Conservation (phyloP, 306 rosid genomes). For the Psophocarpus tetragonolobus region DNA sequence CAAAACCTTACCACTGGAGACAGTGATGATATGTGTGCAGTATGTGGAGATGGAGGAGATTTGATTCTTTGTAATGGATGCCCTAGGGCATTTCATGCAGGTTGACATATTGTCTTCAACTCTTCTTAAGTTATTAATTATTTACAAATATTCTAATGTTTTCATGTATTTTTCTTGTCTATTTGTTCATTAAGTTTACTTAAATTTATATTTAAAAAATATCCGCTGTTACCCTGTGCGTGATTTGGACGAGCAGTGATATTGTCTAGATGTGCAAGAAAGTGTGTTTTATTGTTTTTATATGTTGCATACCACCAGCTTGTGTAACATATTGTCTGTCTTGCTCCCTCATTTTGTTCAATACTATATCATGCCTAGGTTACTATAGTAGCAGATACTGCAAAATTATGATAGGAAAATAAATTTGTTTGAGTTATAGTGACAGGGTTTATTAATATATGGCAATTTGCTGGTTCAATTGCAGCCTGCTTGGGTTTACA, state of each 20-base stretch:
- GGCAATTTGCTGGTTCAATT: slow-evolving; percentile 32
- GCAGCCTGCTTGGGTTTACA: slow-evolving; percentile 88
- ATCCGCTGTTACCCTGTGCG: not conserved
- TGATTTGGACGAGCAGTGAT: not conserved
- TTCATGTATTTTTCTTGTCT: not conserved
- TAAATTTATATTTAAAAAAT: not conserved
- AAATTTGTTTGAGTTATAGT: not conserved
- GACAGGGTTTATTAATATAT: slow-evolving; percentile 8
- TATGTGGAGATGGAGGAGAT: slow-evolving; percentile 91
- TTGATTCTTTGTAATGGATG: slow-evolving; percentile 84
- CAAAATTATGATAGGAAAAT: not conserved
- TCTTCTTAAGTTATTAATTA: not conserved
- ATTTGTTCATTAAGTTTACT: not conserved
- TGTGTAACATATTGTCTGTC: slow-evolving; percentile 10
- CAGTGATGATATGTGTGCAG: slow-evolving; percentile 99
- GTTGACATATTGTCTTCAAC: slow-evolving; percentile 39
- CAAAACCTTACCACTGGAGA: slow-evolving; percentile 87
- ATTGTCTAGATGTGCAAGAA: not conserved
- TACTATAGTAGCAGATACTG: not conserved
- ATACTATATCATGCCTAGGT: not conserved
- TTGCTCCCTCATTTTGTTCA: slow-evolving; percentile 1
- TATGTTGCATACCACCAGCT: not conserved
- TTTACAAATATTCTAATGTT: slow-evolving; percentile 11
- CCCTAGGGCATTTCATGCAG: slow-evolving; percentile 95
- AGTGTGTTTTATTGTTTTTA: not conserved